phyloP scores from a whole-genome alignment of 1,284 basidiomycete genomes.

The Rhodotorula sp. region DNA sequence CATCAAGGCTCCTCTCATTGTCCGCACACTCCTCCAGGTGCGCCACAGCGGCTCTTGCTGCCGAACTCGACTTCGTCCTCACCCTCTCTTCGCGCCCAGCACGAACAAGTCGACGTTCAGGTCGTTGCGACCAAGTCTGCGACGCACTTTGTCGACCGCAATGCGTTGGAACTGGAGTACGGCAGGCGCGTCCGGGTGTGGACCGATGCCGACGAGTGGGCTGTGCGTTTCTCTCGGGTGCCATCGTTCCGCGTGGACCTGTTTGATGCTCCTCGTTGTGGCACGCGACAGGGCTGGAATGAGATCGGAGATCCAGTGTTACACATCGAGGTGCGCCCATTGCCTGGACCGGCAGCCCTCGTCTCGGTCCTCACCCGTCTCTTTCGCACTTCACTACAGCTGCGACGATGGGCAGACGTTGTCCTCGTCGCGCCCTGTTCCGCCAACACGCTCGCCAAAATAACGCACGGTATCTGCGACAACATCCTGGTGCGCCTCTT shows the following conservation, averaged over 20 bases:
- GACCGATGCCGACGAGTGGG: constrained; percentile 92
- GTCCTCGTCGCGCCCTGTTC: constrained; percentile 93
- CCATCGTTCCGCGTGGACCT: not conserved
- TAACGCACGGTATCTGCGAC: constrained; percentile 84
- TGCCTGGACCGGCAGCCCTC: not conserved
- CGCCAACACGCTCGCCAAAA: constrained; percentile 91
- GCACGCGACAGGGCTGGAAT: constrained; percentile 57
- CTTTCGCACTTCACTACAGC: constrained; percentile 47
- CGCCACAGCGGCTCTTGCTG: constrained; percentile 39
- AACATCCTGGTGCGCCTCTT: constrained; percentile 70
- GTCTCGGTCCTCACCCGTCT: not conserved
- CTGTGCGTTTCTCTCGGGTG: constrained; percentile 55
- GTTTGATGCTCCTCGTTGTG: too few species aligned
- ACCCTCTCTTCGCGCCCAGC: constrained; percentile 53
- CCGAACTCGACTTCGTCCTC: too few species aligned
- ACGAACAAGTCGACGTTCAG: constrained; percentile 73
- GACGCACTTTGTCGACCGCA: constrained; percentile 70
- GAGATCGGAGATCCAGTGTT: constrained; percentile 87
- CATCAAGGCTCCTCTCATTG: constrained; percentile 88
- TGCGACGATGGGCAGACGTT: constrained; percentile 92
- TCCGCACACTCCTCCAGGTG: constrained; percentile 70
- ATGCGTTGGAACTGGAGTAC: constrained; percentile 56
- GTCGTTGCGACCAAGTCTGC: constrained; percentile 79
- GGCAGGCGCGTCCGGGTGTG: constrained; percentile 67
- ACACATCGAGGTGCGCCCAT: constrained; percentile 71